A percentile compares a stretch with the other conserved stretches of the same genome.
Evolutionary conservation across 2,329 filamentous ascomycete species (phyloP).

Genomic region (Fusarium hostae): DNA sequence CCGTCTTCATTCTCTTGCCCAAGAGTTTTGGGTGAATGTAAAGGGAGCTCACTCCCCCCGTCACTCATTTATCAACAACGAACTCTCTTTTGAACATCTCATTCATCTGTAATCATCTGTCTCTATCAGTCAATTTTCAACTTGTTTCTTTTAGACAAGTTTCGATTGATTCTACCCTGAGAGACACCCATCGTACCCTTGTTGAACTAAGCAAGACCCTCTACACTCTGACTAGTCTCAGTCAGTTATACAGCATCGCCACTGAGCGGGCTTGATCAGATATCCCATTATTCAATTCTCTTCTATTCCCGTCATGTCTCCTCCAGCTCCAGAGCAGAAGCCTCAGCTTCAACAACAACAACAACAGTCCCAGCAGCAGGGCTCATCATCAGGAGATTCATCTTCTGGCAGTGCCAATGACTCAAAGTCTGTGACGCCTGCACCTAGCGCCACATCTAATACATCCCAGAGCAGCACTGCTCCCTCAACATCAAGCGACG

Average conservation of each 20-base stretch:
- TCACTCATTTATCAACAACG: conserved; percentile 35
- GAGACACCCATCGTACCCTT: not conserved
- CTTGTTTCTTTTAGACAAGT: conserved; percentile 8
- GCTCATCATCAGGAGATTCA: conserved; percentile 38
- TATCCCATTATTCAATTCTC: conserved; percentile 18
- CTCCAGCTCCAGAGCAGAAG: conserved; percentile 45
- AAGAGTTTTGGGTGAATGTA: conserved; percentile 50
- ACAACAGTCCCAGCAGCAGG: conserved; percentile 37
- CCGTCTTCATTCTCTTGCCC: conserved; percentile 51
- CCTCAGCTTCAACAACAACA: conserved; percentile 36
- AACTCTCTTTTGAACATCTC: conserved; percentile 42
- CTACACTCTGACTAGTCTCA: conserved; percentile 23
- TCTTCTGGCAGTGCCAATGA: conserved; percentile 56
- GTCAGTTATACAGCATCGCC: conserved; percentile 3
- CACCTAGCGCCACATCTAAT: conserved; percentile 60
- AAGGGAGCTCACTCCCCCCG: conserved; percentile 51
- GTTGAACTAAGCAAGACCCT: conserved; percentile 17
- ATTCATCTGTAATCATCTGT: conserved; percentile 18
- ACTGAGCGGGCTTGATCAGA: conserved; percentile 35
- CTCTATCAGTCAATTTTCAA: conserved; percentile 2
- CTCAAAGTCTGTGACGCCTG: conserved; percentile 65
- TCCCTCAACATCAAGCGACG: conserved; percentile 56
- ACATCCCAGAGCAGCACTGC: conserved; percentile 56
- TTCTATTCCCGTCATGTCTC: conserved; percentile 46
- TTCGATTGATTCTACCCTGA: not conserved